phyloP scores from a whole-genome alignment of 2,329 filamentous ascomycete genomes.

The Venturia pyrina region DNA sequence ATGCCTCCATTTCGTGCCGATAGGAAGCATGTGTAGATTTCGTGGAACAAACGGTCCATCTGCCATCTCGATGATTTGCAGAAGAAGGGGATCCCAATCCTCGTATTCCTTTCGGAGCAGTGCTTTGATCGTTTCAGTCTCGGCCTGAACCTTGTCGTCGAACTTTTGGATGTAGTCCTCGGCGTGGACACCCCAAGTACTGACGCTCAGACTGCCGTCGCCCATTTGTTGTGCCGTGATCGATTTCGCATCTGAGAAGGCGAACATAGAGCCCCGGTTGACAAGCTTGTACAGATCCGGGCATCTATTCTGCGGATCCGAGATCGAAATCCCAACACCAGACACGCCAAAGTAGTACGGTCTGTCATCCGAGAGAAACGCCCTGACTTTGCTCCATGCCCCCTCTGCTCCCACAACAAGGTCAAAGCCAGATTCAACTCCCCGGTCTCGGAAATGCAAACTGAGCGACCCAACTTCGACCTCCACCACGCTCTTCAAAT shows the following conservation, averaged over 20 bases:
- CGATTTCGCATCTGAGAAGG: neutral
- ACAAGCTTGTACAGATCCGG: conserved; percentile 8
- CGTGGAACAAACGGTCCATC: conserved; percentile 30
- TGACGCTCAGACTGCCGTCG: conserved; percentile 6
- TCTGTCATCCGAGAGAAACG: conserved; percentile 17
- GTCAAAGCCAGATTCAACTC: conserved; percentile 24
- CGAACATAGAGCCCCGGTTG: conserved; percentile 10
- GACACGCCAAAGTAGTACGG: conserved; percentile 35
- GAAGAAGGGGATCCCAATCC: neutral
- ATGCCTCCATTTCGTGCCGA: conserved; percentile 39
- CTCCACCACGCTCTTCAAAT: conserved; percentile 14
- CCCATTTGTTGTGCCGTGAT: conserved; percentile 12
- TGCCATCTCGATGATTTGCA: conserved; percentile 15
- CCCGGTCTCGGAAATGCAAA: neutral
- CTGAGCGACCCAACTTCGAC: neutral
- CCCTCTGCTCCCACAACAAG: conserved; percentile 41
- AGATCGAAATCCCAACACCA: neutral
- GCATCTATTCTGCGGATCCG: neutral
- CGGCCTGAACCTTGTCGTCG: neutral
- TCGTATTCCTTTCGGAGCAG: neutral
- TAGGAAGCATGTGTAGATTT: conserved; percentile 44
- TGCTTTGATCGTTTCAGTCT: neutral
- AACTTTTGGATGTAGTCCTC: conserved; percentile 11
- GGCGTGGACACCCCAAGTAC: neutral
- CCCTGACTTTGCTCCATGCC: conserved; percentile 32